Percentiles rank a stretch among this genome's conserved stretches.
phyloP scores from a whole-genome alignment of 257 asterid species.

The Salvia rosmarinus region DNA sequence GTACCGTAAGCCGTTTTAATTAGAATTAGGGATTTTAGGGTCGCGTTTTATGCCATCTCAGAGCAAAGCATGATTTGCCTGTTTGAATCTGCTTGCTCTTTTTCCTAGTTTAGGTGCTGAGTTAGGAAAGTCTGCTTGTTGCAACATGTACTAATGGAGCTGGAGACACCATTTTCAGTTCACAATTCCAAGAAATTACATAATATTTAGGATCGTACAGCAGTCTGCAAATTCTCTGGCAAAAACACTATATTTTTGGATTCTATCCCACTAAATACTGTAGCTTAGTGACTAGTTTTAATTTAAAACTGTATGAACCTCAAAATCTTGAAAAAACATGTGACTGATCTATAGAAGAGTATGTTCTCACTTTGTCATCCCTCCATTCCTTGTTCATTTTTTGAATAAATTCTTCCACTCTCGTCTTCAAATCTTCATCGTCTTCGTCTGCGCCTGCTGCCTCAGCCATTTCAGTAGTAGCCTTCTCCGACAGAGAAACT shows the following conservation, averaged over 20 bases:
- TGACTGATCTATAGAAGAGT: conserved; percentile 22
- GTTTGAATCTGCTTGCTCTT: conserved; percentile 16
- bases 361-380: conserved; percentile 45
- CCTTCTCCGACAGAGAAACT: conserved; percentile 2
- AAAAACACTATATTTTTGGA: not conserved
- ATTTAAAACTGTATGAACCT: not conserved
- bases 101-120: conserved; percentile 40
- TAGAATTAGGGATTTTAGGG: conserved; percentile 39
- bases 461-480: not conserved
- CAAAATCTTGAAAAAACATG: not conserved
- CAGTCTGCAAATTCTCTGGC: conserved; percentile 1
- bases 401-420: conserved; percentile 59
- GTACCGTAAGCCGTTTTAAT: conserved; percentile 39
- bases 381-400: conserved; percentile 55
- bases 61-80: conserved; percentile 36
- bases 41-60: conserved; percentile 25
- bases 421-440: conserved; percentile 49
- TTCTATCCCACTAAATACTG: too few relatives aligned
- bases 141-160: conserved; percentile 38
- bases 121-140: conserved; percentile 44
- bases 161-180: conserved; percentile 32
- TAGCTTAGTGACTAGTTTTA: not conserved
- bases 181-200: not conserved
- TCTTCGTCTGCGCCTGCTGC: conserved; percentile 22
- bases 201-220: conserved; percentile 14